These are phyloP conservation scores for Cornus suecica DNA, from an alignment of 148 eudicot species.

Conservation along the genomic window DNA sequence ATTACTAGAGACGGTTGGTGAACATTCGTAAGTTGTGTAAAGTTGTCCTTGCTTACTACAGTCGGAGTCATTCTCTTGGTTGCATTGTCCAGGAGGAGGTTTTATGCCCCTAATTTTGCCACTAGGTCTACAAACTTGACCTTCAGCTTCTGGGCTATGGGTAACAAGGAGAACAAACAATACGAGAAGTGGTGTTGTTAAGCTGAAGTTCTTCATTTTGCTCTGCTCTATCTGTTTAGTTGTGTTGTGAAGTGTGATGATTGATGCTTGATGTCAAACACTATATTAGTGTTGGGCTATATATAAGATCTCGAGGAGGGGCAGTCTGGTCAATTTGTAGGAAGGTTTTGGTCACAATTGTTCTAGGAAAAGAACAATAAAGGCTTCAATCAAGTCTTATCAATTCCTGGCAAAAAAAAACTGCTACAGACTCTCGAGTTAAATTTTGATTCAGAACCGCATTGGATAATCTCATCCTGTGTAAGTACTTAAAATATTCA, in stretches of 20 bases:
- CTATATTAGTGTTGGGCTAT: neutral
- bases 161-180: neutral
- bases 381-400: neutral
- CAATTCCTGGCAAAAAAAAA: too few species aligned
- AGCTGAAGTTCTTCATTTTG: neutral
- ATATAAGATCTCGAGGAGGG: neutral
- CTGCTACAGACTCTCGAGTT: neutral
- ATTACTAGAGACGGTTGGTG: too few species aligned
- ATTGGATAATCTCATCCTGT: too few species aligned
- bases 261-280: neutral
- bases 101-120: constrained; percentile 24
- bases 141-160: neutral
- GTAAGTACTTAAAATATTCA: too few species aligned
- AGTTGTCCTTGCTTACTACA: constrained; percentile 19
- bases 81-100: too few species aligned
- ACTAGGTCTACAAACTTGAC: constrained; percentile 20
- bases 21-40: constrained; percentile 1
- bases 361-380: neutral
- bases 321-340: neutral
- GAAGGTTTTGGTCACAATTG: neutral
- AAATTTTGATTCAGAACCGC: neutral
- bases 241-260: neutral
- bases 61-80: constrained; percentile 18
- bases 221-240: neutral
- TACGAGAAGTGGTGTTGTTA: neutral